These are phyloP conservation scores for Penicillium mononematosum DNA, from an alignment of 495 filamentous ascomycete species.

Conservation along the genomic window DNA sequence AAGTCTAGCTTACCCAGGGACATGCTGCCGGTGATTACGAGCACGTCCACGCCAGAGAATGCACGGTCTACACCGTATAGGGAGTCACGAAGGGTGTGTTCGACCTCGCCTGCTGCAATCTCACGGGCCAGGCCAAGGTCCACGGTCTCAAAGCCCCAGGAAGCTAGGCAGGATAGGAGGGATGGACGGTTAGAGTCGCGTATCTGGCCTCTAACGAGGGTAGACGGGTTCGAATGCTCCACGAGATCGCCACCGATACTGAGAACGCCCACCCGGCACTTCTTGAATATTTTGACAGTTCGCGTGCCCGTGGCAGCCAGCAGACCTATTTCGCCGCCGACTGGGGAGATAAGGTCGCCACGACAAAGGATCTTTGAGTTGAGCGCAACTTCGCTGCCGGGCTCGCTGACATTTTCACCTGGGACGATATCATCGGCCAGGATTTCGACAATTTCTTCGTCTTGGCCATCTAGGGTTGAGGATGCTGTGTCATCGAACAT, in stretches of 20 bases:
- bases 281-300: conserved; percentile 71
- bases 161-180: conserved; percentile 69
- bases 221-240: conserved; percentile 61
- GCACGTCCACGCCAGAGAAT: conserved; percentile 59
- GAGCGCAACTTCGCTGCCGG: conserved; percentile 79
- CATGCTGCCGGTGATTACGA: conserved; percentile 91
- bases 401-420: conserved; percentile 85
- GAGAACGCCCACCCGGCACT: conserved; percentile 78
- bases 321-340: conserved; percentile 88
- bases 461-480: conserved; percentile 71
- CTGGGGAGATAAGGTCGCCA: conserved; percentile 74
- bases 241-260: conserved; percentile 97
- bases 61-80: conserved; percentile 51
- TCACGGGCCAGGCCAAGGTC: conserved; percentile 89
- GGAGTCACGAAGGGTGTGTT: conserved; percentile 69
- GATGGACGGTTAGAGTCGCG: conserved; percentile 90
- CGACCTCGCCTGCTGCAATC: conserved; percentile 66
- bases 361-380: conserved; percentile 67
- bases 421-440: conserved; percentile 66
- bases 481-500: conserved; percentile 94
- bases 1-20: conserved; percentile 98
- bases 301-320: conserved; percentile 78
- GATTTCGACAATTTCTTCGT: conserved; percentile 86
- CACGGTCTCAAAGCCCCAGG: conserved; percentile 73
- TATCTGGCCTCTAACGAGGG: conserved; percentile 78